Base-by-base conservation (phyloP, 768 basidiomycete species). In the Cystobasidium ongulense region DNA sequence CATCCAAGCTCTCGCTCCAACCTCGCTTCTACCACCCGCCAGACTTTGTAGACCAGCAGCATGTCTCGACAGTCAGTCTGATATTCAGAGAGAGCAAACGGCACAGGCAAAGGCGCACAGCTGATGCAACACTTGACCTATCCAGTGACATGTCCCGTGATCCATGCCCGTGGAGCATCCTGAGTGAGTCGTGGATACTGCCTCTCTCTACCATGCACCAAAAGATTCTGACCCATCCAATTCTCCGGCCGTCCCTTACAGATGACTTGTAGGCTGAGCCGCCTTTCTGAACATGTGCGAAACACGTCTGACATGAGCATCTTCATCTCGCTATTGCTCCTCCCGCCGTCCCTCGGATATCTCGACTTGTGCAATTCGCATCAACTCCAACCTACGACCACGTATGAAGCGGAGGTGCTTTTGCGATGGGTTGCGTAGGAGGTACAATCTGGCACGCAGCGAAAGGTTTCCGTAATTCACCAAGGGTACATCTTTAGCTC, bases 371-470 rank as follows among this genome's bases (percentile, higher is more conserved):
- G 65, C 65, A 46, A 67, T 46, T 1, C 38, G 79, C 97, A 95
- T 83, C 95, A 95, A 79, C 97, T 94, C 83, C 95, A 95, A 79
- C 97, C 93, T 92, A 94, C 97, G 65, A 90, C 97, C 80, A 88
- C 97, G 78, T 96, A 91, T 84, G 95, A 98, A 95, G 94, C 82
- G 94, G 95, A 74, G 94, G 92, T 75, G 93, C 94, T 15, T 95
- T 96, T 82, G 87, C 94, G 21, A 97, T 97, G 94, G 94, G 94
- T 81, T 92, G 93, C 39, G 88, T 98, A 70, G 95, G 95, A 78
- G 95, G 95, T 79, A 92, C 90, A 76, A 92, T 97, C 80, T 98
- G 95, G 95, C 93, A 97, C 82, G 92, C 93, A 71, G 92, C 97
- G 78, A 98, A 98, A 83, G 95, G 95, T 74, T 92, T 93, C 7